Conservation (phyloP, 345 rosid genomes). For the thale cress (Arabidopsis thaliana) region TAIR10.1 NC_003071.7:11063501-11064000, state of each 20-base stretch:
- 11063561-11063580: slow-evolving; percentile 77
- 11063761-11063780: not conserved
- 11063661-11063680: slow-evolving; percentile 87
- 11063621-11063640: slow-evolving; percentile 95
- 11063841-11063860: not conserved
- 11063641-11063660: slow-evolving; percentile 87
- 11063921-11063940: slow-evolving; percentile 94
- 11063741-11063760: not conserved
- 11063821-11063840: not conserved
- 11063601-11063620: slow-evolving; percentile 86
- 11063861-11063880: not conserved
- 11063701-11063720: slow-evolving; percentile 24
- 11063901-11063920: slow-evolving; percentile 84
- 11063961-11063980: slow-evolving; percentile 61
- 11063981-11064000: slow-evolving; percentile 75
- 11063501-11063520: slow-evolving; percentile 75
- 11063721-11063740: not conserved
- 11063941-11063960: slow-evolving; percentile 64
- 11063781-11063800: no score
- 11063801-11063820: not conserved
- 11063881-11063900: not conserved
- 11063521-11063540: slow-evolving; percentile 84
- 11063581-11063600: slow-evolving; percentile 64
- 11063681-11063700: slow-evolving; percentile 26
- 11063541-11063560: slow-evolving; percentile 78